Percentiles rank a stretch among this genome's conserved stretches.
phyloP scores from a whole-genome alignment of 2,329 filamentous ascomycete genomes.

The Hymenoscyphus infarciens region DNA sequence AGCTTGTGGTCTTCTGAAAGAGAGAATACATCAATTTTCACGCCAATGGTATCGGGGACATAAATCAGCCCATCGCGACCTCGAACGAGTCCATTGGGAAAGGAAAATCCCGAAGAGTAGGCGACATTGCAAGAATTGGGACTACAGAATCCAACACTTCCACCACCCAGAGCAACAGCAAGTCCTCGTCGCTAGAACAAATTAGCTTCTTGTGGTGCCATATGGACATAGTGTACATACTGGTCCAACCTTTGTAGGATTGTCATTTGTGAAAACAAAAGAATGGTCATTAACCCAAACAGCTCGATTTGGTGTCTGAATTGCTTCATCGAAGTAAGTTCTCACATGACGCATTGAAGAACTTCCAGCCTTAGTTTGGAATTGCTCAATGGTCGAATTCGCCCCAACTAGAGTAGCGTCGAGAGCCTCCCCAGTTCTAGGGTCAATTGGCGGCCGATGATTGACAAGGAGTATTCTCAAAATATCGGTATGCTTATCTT shows the following conservation, averaged over 20 bases:
- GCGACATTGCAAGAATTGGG: slow-evolving; percentile 30
- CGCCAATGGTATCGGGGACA: slow-evolving; percentile 31
- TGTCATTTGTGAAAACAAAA: slow-evolving; percentile 39
- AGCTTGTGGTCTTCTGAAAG: slow-evolving; percentile 23
- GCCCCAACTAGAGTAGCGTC: slow-evolving; percentile 34
- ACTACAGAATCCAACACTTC: slow-evolving; percentile 34
- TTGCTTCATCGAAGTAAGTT: slow-evolving; percentile 32
- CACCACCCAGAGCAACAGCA: slow-evolving; percentile 32
- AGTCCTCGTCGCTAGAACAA: slow-evolving; percentile 26
- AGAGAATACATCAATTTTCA: slow-evolving; percentile 29
- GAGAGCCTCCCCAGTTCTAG: slow-evolving; percentile 32
- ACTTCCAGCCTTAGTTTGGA: slow-evolving; percentile 30
- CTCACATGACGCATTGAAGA: slow-evolving; percentile 34
- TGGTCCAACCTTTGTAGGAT: slow-evolving; percentile 32
- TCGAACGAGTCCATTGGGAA: slow-evolving; percentile 36
- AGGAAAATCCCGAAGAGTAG: slow-evolving; percentile 20
- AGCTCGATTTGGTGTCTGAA: slow-evolving; percentile 38
- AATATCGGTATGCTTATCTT: slow-evolving; percentile 22
- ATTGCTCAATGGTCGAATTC: slow-evolving; percentile 39
- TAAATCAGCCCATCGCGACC: slow-evolving; percentile 37
- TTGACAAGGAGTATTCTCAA: slow-evolving; percentile 37
- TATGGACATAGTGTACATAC: slow-evolving; percentile 21
- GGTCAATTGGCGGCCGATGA: slow-evolving; percentile 35
- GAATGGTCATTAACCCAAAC: slow-evolving; percentile 35
- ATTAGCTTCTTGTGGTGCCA: not conserved